Evolutionary conservation across 2,329 filamentous ascomycete species (phyloP).

Genomic region (Corinectria fuckeliana): DNA sequence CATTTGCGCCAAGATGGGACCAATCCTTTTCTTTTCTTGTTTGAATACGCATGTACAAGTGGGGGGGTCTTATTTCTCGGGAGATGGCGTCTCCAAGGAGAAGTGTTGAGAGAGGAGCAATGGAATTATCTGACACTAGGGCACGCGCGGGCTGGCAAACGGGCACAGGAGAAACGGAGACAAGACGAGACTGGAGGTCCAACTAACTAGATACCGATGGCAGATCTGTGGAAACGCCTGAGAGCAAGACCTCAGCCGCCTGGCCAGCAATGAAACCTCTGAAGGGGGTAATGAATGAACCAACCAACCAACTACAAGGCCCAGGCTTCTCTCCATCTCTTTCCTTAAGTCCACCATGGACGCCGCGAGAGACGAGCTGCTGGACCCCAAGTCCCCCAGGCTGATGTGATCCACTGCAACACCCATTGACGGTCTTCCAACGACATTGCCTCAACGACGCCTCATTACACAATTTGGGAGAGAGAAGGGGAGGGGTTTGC

Average conservation of each 20-base stretch:
- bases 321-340: not conserved
- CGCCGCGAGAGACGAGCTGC: not conserved
- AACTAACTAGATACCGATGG: conserved; percentile 18
- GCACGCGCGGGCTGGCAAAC: conserved; percentile 10
- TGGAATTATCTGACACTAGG: conserved; percentile 3
- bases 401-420: conserved; percentile 1
- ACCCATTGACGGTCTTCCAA: conserved; percentile 5
- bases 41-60: conserved; percentile 13
- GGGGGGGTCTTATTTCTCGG: conserved; percentile 8
- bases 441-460: conserved; percentile 8
- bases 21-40: conserved; percentile 1
- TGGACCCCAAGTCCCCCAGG: not conserved
- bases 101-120: conserved; percentile 2
- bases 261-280: conserved; percentile 13
- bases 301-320: conserved; percentile 4
- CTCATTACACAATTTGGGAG: conserved; percentile 7
- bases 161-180: conserved; percentile 2
- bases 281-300: conserved; percentile 16
- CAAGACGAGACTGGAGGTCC: conserved; percentile 17
- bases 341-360: conserved; percentile 2
- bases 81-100: conserved; percentile 1
- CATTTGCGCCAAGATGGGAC: conserved; percentile 12
- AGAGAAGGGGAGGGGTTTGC: conserved; percentile 2
- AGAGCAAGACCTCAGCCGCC: conserved; percentile 9
- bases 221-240: conserved; percentile 1